These are phyloP conservation scores for Boletus insuetus DNA, from an alignment of 768 basidiomycete species.

Conservation along the genomic window DNA sequence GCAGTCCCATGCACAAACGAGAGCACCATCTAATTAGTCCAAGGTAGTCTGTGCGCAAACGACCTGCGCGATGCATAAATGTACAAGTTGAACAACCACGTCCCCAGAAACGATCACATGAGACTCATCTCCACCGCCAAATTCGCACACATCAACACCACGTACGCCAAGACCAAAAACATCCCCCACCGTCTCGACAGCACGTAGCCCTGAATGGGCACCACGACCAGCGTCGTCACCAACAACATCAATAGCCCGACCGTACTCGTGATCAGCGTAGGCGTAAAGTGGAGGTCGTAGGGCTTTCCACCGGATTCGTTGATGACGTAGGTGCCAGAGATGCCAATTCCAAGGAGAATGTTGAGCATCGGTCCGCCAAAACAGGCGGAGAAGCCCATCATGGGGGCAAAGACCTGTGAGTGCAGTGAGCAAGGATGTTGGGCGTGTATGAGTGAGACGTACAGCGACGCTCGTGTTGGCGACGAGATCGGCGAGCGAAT, in stretches of 20 bases:
- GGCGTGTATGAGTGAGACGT: constrained; percentile 25
- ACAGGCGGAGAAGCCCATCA: constrained; percentile 95
- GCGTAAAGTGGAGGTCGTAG: constrained; percentile 74
- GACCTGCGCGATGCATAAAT: too few species aligned
- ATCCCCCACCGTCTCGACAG: constrained; percentile 82
- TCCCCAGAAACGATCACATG: background rate
- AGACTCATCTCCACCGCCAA: constrained; percentile 67
- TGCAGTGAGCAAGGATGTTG: background rate
- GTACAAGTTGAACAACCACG: too few species aligned
- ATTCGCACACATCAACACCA: constrained; percentile 73
- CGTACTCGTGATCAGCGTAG: constrained; percentile 80
- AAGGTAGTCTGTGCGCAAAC: too few species aligned
- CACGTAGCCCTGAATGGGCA: constrained; percentile 81
- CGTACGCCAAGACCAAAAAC: constrained; percentile 72
- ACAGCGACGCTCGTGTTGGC: constrained; percentile 95
- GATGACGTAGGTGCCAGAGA: constrained; percentile 87
- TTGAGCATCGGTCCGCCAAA: constrained; percentile 94
- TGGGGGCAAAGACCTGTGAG: constrained; percentile 72
- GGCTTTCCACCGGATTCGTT: constrained; percentile 51
- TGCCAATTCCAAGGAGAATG: constrained; percentile 86
- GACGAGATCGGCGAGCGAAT: constrained; percentile 93
- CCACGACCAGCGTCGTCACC: constrained; percentile 70
- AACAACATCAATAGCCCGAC: constrained; percentile 79
- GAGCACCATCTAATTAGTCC: too few species aligned
- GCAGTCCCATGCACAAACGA: too few species aligned